Evolutionary conservation across 225 moss, liverwort and hornwort genomes (phyloP).

Genomic region (Polytrichum commune): DNA sequence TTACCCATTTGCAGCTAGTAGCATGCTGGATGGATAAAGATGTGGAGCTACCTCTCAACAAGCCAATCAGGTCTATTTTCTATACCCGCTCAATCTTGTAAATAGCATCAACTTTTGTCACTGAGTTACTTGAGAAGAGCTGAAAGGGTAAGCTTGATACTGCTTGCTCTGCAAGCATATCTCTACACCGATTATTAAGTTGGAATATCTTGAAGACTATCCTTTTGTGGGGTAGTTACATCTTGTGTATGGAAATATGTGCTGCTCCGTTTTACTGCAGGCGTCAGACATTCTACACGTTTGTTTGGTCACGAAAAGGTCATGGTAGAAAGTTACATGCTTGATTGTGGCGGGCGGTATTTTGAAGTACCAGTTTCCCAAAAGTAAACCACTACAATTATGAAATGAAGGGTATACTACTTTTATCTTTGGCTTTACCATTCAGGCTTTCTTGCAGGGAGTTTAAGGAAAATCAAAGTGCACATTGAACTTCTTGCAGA

Average conservation of each 20-base stretch:
- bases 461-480: slow-evolving; percentile 30
- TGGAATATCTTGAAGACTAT: no score
- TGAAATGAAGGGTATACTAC: slow-evolving; percentile 23
- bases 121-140: no score
- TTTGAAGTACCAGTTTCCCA: slow-evolving; percentile 7
- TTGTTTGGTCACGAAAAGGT: no score
- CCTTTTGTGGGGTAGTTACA: no score
- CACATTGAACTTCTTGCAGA: slow-evolving; percentile 21
- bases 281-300: no score
- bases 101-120: no score
- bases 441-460: slow-evolving; percentile 39
- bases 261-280: no score
- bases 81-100: slow-evolving; percentile 20
- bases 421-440: slow-evolving; percentile 33
- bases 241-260: no score
- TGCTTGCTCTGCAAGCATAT: no score
- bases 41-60: slow-evolving; percentile 61
- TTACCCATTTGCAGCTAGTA: slow-evolving; percentile 64
- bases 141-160: no score
- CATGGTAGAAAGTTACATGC: slow-evolving; percentile 10
- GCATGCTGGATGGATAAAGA: slow-evolving; percentile 82
- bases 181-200: no score
- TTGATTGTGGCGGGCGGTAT: slow-evolving; percentile 12
- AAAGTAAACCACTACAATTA: neutral
- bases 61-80: slow-evolving; percentile 88